phyloP scores from a whole-genome alignment of 2,329 filamentous ascomycete genomes.

The Alternaria sp. region DNA sequence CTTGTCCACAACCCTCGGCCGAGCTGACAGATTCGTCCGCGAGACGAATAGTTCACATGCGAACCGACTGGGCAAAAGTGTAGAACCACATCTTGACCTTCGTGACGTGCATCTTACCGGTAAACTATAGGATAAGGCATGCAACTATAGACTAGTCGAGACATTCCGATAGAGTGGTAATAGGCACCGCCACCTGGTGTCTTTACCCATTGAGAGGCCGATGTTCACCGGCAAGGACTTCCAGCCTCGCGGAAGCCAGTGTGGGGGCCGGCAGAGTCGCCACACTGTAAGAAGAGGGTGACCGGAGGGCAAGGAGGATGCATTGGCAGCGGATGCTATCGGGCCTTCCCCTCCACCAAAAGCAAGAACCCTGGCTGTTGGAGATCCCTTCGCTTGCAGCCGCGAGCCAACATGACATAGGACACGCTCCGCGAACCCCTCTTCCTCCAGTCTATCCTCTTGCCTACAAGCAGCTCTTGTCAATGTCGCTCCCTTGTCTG shows the following conservation, averaged over 20 bases:
- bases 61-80: background rate
- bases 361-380: background rate
- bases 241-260: background rate
- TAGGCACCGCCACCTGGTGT: background rate
- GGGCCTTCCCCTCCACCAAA: constrained; percentile 6
- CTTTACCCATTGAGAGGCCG: background rate
- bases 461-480: background rate
- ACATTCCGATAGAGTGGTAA: background rate
- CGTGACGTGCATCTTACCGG: background rate
- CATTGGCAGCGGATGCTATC: constrained; percentile 3
- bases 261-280: background rate
- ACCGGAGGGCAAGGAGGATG: background rate
- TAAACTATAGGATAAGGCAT: background rate
- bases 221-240: background rate
- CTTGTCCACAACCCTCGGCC: background rate
- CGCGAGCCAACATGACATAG: background rate
- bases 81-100: background rate
- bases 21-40: background rate
- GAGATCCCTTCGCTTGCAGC: constrained; percentile 7
- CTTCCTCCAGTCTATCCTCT: background rate
- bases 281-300: background rate
- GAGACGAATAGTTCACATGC: background rate
- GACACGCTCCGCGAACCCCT: background rate
- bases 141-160: background rate
- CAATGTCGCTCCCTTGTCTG: background rate